Conservation (phyloP, 164 flowering plant species). For the Akebia trifoliata region DNA sequence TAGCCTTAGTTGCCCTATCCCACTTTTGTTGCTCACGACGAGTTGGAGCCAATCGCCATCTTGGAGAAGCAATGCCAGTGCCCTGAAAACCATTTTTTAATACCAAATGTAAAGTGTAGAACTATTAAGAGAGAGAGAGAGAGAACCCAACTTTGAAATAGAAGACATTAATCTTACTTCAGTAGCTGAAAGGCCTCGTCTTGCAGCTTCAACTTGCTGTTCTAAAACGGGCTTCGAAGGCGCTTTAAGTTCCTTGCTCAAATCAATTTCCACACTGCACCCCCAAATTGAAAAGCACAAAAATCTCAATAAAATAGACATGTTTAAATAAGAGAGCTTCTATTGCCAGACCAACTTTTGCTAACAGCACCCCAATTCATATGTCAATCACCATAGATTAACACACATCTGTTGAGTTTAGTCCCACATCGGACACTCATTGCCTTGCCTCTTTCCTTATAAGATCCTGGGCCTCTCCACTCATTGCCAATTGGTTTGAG, state of each 20-base stretch:
- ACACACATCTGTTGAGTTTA: too few relatives aligned
- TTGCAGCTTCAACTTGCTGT: constrained; percentile 33
- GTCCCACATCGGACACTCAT: too few relatives aligned
- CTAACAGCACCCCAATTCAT: too few relatives aligned
- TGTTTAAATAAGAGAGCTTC: too few relatives aligned
- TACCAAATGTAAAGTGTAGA: constrained; percentile 3
- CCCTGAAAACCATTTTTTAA: constrained; percentile 33
- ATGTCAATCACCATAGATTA: too few relatives aligned
- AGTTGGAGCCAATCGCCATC: constrained; percentile 86
- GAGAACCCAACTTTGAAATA: background rate
- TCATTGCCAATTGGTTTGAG: too few relatives aligned
- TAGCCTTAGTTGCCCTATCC: constrained; percentile 84
- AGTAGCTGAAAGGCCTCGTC: constrained; percentile 18
- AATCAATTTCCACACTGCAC: constrained; percentile 80
- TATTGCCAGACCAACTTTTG: too few relatives aligned
- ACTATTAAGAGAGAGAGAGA: background rate
- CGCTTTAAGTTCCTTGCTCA: constrained; percentile 64
- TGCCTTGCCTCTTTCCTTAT: too few relatives aligned
- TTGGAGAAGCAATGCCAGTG: constrained; percentile 22
- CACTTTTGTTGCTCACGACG: constrained; percentile 86
- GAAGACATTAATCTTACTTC: constrained; percentile 33
- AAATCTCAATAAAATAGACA: background rate
- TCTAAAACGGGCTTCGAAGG: constrained; percentile 38
- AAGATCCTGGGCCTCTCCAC: too few relatives aligned
- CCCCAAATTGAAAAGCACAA: constrained; percentile 1